These are phyloP conservation scores for Fusarium albidum DNA, from an alignment of 2,329 filamentous ascomycete genomes.

Conservation along the genomic window DNA sequence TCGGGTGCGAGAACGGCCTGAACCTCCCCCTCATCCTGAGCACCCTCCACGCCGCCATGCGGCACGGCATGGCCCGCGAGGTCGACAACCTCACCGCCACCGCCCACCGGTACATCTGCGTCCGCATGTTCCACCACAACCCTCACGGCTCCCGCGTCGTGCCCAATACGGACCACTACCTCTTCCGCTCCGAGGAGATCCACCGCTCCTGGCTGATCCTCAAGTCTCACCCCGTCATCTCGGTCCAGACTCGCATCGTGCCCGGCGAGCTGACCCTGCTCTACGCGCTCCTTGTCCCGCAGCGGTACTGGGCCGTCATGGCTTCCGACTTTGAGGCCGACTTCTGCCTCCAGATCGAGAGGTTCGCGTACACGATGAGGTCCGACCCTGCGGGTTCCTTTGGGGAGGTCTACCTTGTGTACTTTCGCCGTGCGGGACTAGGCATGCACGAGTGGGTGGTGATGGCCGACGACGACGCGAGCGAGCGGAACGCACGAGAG, in stretches of 20 bases:
- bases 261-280: neutral
- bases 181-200: conserved; percentile 37
- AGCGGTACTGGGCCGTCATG: neutral
- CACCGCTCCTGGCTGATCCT: conserved; percentile 33
- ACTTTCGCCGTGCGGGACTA: conserved; percentile 1
- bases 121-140: conserved; percentile 35
- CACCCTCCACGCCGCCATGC: conserved; percentile 20
- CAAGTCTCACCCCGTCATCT: neutral
- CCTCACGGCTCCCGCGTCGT: conserved; percentile 4
- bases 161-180: conserved; percentile 24
- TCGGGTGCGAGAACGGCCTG: conserved; percentile 31
- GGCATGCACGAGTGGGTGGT: conserved; percentile 10
- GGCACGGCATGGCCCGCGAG: conserved; percentile 29
- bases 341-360: conserved; percentile 3
- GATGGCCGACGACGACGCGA: too few species aligned
- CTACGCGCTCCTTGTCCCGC: conserved; percentile 15
- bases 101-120: conserved; percentile 33
- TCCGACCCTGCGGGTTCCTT: neutral
- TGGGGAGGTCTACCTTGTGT: neutral
- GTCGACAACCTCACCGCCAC: conserved; percentile 25
- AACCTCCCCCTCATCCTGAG: conserved; percentile 36
- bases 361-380: neutral
- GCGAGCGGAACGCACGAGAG: neutral
- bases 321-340: neutral
- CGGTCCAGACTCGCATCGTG: neutral